Conservation (phyloP, 139 green algal species). For the Auxenochlorella pyrenoidosa region DNA sequence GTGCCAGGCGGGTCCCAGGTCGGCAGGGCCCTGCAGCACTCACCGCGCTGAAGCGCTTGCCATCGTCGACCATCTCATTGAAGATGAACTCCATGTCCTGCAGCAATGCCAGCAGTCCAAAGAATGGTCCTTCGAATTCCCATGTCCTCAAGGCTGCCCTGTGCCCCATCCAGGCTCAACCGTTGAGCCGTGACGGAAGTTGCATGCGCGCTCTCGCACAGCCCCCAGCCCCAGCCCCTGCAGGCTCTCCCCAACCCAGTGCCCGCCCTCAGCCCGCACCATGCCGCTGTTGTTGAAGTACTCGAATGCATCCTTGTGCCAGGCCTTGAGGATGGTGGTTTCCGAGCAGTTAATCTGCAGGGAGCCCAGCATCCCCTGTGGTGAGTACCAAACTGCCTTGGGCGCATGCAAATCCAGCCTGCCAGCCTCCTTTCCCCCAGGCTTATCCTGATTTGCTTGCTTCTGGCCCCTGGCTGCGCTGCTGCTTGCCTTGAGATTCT, state of each 20-base stretch:
- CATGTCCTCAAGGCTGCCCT: too few species aligned
- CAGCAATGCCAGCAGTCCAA: neutral
- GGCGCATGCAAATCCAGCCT: neutral
- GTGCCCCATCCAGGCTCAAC: neutral
- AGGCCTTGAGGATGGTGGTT: constrained; percentile 64
- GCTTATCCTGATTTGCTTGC: too few species aligned
- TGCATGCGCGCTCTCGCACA: neutral
- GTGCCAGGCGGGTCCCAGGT: neutral
- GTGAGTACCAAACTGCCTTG: neutral
- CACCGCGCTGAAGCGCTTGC: constrained; percentile 36
- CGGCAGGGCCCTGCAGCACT: neutral
- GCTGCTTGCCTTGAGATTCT: constrained; percentile 65
- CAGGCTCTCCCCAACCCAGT: too few species aligned
- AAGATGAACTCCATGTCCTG: constrained; percentile 34
- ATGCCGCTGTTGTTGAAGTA: constrained; percentile 37
- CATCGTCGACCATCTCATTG: constrained; percentile 55
- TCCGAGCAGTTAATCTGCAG: constrained; percentile 68
- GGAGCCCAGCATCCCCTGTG: neutral
- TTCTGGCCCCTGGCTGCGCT: neutral
- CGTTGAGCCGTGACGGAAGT: too few species aligned
- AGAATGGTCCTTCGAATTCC: too few species aligned
- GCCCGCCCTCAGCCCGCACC: neutral
- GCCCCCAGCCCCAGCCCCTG: neutral
- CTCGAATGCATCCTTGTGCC: constrained; percentile 77
- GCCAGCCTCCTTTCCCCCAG: too few species aligned